These are phyloP conservation scores for Penstemon newberryi DNA, from an alignment of 257 asterid genomes.

Conservation along the genomic window DNA sequence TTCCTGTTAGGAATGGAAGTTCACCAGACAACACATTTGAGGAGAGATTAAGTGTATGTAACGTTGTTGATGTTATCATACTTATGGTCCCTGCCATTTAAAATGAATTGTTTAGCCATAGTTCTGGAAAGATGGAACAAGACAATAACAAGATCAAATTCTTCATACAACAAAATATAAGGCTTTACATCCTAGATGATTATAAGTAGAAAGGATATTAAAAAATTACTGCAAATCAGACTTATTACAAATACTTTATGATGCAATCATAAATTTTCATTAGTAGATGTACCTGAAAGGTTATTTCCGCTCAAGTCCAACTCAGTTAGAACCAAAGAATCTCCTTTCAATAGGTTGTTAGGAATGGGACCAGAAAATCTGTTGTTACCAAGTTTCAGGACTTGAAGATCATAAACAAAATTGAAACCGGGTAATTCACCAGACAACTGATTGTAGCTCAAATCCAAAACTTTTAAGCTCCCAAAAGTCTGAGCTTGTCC, in stretches of 20 bases:
- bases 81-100: slow-evolving; percentile 58
- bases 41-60: slow-evolving; percentile 72
- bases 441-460: slow-evolving; percentile 85
- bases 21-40: slow-evolving; percentile 81
- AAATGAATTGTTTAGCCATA: slow-evolving; percentile 18
- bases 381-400: slow-evolving; percentile 77
- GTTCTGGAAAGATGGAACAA: neutral
- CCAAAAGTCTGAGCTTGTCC: slow-evolving; percentile 63
- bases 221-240: neutral
- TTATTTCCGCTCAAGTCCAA: slow-evolving; percentile 89
- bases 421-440: slow-evolving; percentile 89
- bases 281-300: slow-evolving; percentile 66
- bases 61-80: slow-evolving; percentile 83
- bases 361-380: slow-evolving; percentile 75
- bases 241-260: neutral
- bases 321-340: slow-evolving; percentile 67
- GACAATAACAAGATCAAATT: neutral
- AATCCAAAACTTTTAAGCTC: slow-evolving; percentile 77
- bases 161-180: slow-evolving; percentile 2
- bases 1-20: slow-evolving; percentile 78
- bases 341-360: slow-evolving; percentile 82
- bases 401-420: slow-evolving; percentile 83
- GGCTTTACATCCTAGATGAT: slow-evolving; percentile 2
- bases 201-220: neutral
- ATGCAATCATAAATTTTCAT: neutral